A percentile compares a stretch with the other conserved stretches of the same genome.
Evolutionary conservation across 257 asterid genomes (phyloP).

Genomic region (Gynochthodes officinalis): DNA sequence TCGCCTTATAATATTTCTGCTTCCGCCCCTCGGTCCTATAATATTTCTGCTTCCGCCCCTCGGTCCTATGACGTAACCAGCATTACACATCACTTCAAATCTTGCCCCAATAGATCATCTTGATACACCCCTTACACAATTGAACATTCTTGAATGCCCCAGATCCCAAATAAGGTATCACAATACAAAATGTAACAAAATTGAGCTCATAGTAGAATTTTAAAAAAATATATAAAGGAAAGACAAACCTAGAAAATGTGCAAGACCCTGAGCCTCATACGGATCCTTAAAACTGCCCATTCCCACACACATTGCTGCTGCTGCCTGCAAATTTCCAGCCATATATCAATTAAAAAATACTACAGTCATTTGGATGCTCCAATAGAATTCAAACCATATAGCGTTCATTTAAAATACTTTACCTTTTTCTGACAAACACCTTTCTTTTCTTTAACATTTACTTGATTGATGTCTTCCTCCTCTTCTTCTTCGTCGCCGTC

Average conservation of each 20-base stretch:
- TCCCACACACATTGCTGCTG: constrained; percentile 95
- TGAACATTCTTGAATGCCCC: neutral
- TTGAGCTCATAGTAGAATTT: neutral
- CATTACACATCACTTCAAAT: neutral
- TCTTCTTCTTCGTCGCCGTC: constrained; percentile 34
- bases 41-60: too few species aligned
- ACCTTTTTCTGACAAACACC: constrained; percentile 74
- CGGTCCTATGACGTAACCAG: constrained; percentile 1
- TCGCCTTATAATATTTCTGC: too few species aligned
- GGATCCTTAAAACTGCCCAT: constrained; percentile 96
- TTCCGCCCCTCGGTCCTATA: too few species aligned
- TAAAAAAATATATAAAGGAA: neutral
- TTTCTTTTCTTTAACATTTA: constrained; percentile 25
- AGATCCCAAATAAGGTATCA: neutral
- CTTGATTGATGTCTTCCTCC: constrained; percentile 22
- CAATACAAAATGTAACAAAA: neutral
- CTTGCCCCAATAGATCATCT: neutral
- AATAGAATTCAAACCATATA: neutral
- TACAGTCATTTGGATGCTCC: neutral
- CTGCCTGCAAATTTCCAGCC: constrained; percentile 59
- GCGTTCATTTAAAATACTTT: neutral
- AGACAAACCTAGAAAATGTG: constrained; percentile 86
- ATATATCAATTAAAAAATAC: constrained; percentile 2
- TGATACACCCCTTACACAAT: neutral
- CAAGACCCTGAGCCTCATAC: constrained; percentile 91